phyloP scores from a whole-genome alignment of 352 stramenopile species.

The Sclerospora graminicola region DNA sequence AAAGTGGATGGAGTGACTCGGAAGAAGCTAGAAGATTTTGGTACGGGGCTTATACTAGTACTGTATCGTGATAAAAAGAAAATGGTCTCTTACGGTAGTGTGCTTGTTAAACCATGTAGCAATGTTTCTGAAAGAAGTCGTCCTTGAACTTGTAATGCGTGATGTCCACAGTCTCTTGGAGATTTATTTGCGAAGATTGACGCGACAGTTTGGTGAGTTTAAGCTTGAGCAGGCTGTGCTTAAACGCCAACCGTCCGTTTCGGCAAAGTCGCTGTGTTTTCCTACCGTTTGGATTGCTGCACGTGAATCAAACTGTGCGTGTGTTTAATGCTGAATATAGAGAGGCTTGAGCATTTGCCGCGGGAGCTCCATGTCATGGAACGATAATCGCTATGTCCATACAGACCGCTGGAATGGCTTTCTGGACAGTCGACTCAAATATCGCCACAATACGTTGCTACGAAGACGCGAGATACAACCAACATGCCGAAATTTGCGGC shows the following conservation, averaged over 20 bases:
- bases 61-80: background rate
- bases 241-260: constrained; percentile 23
- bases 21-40: constrained; percentile 42
- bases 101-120: constrained; percentile 16
- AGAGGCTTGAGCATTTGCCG: no score
- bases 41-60: constrained; percentile 15
- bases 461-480: no score
- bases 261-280: constrained; percentile 4
- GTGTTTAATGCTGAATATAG: no score
- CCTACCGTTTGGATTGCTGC: background rate
- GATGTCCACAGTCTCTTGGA: constrained; percentile 63
- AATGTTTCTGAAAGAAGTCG: constrained; percentile 68
- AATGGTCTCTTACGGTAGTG: background rate
- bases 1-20: constrained; percentile 23
- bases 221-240: constrained; percentile 34
- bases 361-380: no score
- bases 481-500: no score
- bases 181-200: constrained; percentile 45
- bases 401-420: no score
- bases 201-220: constrained; percentile 53
- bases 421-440: no score
- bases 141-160: constrained; percentile 69
- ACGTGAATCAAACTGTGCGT: background rate
- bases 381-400: no score
- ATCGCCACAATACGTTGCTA: no score